Base-by-base conservation (phyloP, 768 basidiomycete genomes). In the Pisolithus tinctorius region DNA sequence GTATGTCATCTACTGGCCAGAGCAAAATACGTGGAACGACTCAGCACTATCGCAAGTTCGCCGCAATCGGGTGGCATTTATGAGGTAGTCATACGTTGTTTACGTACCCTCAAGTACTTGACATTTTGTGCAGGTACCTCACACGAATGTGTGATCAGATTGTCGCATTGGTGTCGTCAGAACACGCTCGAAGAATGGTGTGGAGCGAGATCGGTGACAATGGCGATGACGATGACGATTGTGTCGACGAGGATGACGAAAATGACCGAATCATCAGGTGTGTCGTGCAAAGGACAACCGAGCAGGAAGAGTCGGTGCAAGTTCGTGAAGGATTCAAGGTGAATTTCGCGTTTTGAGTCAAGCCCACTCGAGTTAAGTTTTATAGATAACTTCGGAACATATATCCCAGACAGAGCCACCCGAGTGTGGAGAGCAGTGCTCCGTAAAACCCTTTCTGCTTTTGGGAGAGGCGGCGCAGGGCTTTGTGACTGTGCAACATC, bases 1-100 rank as follows among this genome's bases (percentile, higher is more conserved):
- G 6, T 80, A 77, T 46, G 70, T 80, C 13, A 56, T 84, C 6
- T 83, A 79, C 50, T 84, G 83, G 83, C 82, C 82, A 0, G 80
- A 84, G 52, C 70, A 78, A 29, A 71, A 65, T 0, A 83, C 82
- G 0, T 84, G 82, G 82, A 60, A 76, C 31, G 80, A 82, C 58
- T 63, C 68, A 13, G 74, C 78, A 0, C 34, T 64, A 6, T 65
- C 72, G 1, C 65, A 78, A 4, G 71, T 79, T 45, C 59, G 69
- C 27, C 71, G 75, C 3, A 84, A 82, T 63, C 71, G 82, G 6
- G 67, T 77, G 3, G 80, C 81, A 0, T 84, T 84, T 56, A 82
- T 84, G 79, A 65, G 82, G 82, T 79, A 34, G 34, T 4, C 34
- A 63, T 37, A 64, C 51, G 6, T 37, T 31, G 6, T 17, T 17